Evolutionary conservation across 1,284 basidiomycete genomes (phyloP).

Genomic region (Moesziomyces sp.): DNA sequence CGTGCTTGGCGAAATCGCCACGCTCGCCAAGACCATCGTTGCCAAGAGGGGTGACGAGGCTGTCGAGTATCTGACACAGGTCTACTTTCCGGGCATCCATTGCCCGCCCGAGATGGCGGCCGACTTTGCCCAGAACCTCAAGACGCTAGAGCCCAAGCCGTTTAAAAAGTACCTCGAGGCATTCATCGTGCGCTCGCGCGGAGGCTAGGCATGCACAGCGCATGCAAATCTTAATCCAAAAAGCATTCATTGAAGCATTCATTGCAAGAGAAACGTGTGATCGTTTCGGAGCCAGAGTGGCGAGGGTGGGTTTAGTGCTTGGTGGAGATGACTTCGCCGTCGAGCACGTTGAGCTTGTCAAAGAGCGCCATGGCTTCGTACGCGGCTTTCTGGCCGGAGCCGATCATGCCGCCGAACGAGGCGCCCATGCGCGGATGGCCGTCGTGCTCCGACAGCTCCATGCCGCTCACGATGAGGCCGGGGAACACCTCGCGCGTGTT

Average conservation of each 20-base stretch:
- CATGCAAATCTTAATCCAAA: not conserved
- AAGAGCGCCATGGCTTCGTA: constrained; percentile 77
- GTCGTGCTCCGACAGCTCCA: constrained; percentile 86
- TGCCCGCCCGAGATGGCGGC: constrained; percentile 82
- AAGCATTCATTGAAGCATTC: not conserved
- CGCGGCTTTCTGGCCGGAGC: constrained; percentile 80
- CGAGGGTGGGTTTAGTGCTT: constrained; percentile 18
- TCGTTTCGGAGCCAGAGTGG: no score
- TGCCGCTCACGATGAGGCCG: constrained; percentile 78
- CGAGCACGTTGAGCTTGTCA: constrained; percentile 74
- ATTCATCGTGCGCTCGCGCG: constrained; percentile 51
- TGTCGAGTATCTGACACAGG: constrained; percentile 80
- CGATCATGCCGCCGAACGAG: constrained; percentile 83
- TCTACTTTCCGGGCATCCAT: constrained; percentile 86
- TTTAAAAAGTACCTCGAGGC: constrained; percentile 72
- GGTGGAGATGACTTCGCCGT: constrained; percentile 73
- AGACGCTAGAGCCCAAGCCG: constrained; percentile 75
- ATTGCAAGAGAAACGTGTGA: no score
- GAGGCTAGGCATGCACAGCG: constrained; percentile 12
- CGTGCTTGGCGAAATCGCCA: constrained; percentile 43
- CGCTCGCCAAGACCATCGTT: constrained; percentile 81
- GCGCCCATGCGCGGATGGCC: constrained; percentile 75
- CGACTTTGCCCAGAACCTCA: constrained; percentile 73
- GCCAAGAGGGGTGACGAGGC: constrained; percentile 85
- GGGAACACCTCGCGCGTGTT: constrained; percentile 82